phyloP scores from a whole-genome alignment of 257 asterid genomes.

The Nicotiana noctiflora region DNA sequence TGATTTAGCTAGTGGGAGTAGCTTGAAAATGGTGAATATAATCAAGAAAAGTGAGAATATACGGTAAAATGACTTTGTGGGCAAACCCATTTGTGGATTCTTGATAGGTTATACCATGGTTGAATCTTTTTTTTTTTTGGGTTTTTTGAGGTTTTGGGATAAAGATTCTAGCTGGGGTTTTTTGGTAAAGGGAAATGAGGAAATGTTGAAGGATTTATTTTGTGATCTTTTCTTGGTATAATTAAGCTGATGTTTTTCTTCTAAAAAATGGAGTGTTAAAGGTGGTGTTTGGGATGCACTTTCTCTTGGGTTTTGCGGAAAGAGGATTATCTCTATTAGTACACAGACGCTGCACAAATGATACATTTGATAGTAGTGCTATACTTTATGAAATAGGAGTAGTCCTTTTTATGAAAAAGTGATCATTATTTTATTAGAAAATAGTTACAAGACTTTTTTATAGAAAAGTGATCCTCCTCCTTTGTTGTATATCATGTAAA shows the following conservation, averaged over 20 bases:
- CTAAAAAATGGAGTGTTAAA: no score
- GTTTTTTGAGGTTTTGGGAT: no score
- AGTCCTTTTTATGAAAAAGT: background rate
- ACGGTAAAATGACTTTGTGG: slow-evolving; percentile 16
- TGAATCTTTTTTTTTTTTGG: no score
- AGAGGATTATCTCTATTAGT: background rate
- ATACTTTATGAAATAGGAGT: no score
- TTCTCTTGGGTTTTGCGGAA: slow-evolving; percentile 20
- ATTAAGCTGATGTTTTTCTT: no score
- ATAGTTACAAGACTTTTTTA: background rate
- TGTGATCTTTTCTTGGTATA: no score
- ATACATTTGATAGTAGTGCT: no score
- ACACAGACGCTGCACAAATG: no score
- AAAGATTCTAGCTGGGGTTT: no score
- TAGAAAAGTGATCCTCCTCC: background rate
- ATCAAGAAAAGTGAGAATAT: slow-evolving; percentile 25
- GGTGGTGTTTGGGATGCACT: slow-evolving; percentile 27
- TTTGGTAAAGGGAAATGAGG: no score
- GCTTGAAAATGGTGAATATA: slow-evolving; percentile 30
- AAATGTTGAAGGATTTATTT: background rate
- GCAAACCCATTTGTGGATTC: background rate
- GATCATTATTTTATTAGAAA: background rate
- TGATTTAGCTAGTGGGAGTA: slow-evolving; percentile 44
- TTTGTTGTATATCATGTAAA: background rate
- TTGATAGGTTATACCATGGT: background rate